phyloP scores from a whole-genome alignment of 345 rosid species.

The Iberis pinnata region DNA sequence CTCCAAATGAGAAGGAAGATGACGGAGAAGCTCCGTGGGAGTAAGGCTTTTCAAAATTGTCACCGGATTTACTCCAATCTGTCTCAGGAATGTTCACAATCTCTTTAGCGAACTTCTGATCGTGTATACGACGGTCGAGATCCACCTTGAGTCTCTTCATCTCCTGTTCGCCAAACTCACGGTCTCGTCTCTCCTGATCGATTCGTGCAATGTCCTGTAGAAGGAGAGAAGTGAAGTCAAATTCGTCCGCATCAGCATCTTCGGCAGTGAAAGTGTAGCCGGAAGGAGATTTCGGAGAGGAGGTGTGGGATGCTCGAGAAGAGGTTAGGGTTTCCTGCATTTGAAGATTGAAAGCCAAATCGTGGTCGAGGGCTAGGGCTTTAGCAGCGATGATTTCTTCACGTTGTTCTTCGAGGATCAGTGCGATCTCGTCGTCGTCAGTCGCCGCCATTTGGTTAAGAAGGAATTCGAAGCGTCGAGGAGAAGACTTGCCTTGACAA shows the following conservation, averaged over 20 bases:
- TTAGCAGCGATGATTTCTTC: constrained; percentile 42
- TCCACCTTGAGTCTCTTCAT: constrained; percentile 36
- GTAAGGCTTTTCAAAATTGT: constrained; percentile 42
- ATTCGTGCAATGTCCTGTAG: constrained; percentile 40
- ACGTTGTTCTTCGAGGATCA: constrained; percentile 36
- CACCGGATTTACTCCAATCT: constrained; percentile 52
- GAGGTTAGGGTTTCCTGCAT: constrained; percentile 52
- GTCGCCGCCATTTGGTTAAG: constrained; percentile 12
- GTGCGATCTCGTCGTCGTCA: constrained; percentile 22
- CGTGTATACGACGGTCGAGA: constrained; percentile 54
- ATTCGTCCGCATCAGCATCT: constrained; percentile 4
- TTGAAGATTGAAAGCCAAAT: constrained; percentile 59
- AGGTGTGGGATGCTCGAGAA: constrained; percentile 31
- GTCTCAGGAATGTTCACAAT: constrained; percentile 42
- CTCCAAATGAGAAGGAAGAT: background rate
- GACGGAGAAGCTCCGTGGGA: constrained; percentile 14
- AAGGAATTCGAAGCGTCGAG: constrained; percentile 14
- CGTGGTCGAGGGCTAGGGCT: constrained; percentile 40
- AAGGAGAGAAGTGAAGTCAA: constrained; percentile 32
- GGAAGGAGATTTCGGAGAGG: constrained; percentile 3
- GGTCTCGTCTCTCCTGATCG: constrained; percentile 44
- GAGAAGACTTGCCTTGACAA: background rate
- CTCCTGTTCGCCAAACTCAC: constrained; percentile 30
- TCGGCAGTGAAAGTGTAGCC: background rate
- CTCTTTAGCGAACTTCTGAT: constrained; percentile 49